Conservation (phyloP, 2,329 filamentous ascomycete species). For the Lecanosticta acicola region DNA sequence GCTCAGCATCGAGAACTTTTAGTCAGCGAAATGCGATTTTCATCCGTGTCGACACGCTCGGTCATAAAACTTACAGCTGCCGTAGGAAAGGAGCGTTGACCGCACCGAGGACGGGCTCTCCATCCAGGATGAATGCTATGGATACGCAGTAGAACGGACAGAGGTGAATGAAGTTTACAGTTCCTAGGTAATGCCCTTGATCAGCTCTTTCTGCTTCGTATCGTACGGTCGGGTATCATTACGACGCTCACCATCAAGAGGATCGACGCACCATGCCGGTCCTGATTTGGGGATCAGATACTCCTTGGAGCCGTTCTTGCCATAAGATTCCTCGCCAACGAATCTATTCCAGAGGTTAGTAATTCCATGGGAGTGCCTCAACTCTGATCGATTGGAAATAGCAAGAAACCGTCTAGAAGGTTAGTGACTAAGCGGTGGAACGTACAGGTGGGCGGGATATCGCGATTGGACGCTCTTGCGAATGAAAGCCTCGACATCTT, state of each 20-base stretch:
- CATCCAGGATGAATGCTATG: constrained; percentile 60
- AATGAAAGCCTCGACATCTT: constrained; percentile 69
- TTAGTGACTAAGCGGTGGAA: constrained; percentile 16
- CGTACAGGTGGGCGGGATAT: constrained; percentile 63
- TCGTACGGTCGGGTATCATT: not conserved
- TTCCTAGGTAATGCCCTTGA: constrained; percentile 38
- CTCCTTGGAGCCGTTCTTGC: constrained; percentile 58
- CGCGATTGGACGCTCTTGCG: constrained; percentile 38
- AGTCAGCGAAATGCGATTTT: constrained; percentile 2
- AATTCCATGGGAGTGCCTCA: no score
- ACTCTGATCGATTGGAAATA: no score
- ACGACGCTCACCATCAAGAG: constrained; percentile 56
- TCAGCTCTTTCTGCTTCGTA: not conserved
- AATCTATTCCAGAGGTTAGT: constrained; percentile 49
- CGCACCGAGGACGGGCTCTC: constrained; percentile 60
- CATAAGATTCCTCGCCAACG: constrained; percentile 72
- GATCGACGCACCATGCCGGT: constrained; percentile 71
- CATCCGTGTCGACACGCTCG: no score
- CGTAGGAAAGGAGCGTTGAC: constrained; percentile 64
- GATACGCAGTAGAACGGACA: constrained; percentile 79
- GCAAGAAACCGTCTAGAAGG: no score
- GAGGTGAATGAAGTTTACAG: constrained; percentile 74
- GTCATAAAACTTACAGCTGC: constrained; percentile 13
- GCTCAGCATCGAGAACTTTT: constrained; percentile 33
- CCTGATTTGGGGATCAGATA: constrained; percentile 57